Base-by-base conservation (phyloP, 148 eudicot species). In the Spergularia marina region DNA sequence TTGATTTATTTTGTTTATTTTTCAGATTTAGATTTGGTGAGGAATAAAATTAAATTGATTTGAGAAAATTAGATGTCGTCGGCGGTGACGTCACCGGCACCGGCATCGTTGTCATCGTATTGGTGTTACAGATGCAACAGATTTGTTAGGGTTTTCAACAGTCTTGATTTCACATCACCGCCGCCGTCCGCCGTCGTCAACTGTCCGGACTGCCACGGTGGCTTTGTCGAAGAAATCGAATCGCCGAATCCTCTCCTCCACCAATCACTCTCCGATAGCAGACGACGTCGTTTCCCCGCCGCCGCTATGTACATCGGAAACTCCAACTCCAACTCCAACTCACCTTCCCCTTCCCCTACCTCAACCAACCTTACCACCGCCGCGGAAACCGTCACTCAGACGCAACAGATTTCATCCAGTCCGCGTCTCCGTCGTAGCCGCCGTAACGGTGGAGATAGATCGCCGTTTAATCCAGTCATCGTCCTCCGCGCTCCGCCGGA, bases 61-160 rank as follows among this genome's bases (percentile, higher is more conserved):
- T 44, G 49, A 44, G 49, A 44, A 44, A 30, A 44, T 44, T 44
- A 15, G 36, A 79, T 79, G 82, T 74, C 81, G 15, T 73, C 81
- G 57, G 76, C 72, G 40, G 10, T 30, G 30, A 73, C 80, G 82
- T 68, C 88, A 21, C 10, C 79, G 10, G 65, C 83, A 76, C 54
- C 87, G 39, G 62, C 85, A 7, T 18, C 83, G 0, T 47, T 81
- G 21, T 73, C 93, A 0, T 84, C 96, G 0, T 91, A 85, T 74
- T 95, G 99, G 99, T 95, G 99, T 72, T 89, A 95, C 88, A 80
- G 99, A 64, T 95, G 99, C 88, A 95, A 83, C 67, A 86, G 91
- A 52, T 89, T 88, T 52, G 80, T 91, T 53, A 75, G 87, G 78
- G 94, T 89, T 84, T 49, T 75, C 54, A 56, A 64, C 60, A 16